phyloP scores from a whole-genome alignment of 192 early-diverging fungal genomes.

The Mycoemilia scoparia region DNA sequence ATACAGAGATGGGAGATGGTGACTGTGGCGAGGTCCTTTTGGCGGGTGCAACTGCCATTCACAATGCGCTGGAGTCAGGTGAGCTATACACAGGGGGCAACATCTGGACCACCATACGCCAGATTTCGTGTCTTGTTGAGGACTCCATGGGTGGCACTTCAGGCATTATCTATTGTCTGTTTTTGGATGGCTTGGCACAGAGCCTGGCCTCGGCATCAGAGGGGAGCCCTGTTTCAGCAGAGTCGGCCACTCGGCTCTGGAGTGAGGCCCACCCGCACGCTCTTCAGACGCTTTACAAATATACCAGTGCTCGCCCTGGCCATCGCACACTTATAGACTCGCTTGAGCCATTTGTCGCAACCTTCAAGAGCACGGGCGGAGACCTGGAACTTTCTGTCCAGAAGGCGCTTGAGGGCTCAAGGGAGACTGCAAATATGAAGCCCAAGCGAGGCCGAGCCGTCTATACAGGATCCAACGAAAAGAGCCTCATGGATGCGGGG shows the following conservation, averaged over 20 bases:
- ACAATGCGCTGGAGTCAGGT: conserved; percentile 18
- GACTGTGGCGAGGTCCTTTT: conserved; percentile 62
- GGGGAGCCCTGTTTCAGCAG: conserved; percentile 7
- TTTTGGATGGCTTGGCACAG: conserved; percentile 42
- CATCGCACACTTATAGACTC: conserved; percentile 59
- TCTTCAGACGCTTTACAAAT: conserved; percentile 35
- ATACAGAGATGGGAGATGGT: conserved; percentile 64
- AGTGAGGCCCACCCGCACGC: conserved; percentile 34
- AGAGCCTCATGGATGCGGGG: conserved; percentile 35
- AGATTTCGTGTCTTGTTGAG: conserved; percentile 48
- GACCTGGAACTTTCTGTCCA: conserved; percentile 25
- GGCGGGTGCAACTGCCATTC: conserved; percentile 43
- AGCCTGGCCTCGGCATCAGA: conserved; percentile 6
- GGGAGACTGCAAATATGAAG: conserved; percentile 32
- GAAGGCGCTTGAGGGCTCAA: conserved; percentile 33
- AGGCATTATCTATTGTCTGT: conserved; percentile 60
- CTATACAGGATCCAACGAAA: conserved; percentile 33
- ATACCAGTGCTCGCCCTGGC: conserved; percentile 50
- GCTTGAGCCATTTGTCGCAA: conserved; percentile 41
- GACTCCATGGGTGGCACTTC: conserved; percentile 61
- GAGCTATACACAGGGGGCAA: conserved; percentile 8
- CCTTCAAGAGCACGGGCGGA: conserved; percentile 22
- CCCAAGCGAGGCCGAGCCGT: conserved; percentile 46
- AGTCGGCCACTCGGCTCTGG: conserved; percentile 17
- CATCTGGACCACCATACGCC: conserved; percentile 20